phyloP scores from a whole-genome alignment of 805 yeast genomes.

The Yamadazyma takamatsuzukensis region DNA sequence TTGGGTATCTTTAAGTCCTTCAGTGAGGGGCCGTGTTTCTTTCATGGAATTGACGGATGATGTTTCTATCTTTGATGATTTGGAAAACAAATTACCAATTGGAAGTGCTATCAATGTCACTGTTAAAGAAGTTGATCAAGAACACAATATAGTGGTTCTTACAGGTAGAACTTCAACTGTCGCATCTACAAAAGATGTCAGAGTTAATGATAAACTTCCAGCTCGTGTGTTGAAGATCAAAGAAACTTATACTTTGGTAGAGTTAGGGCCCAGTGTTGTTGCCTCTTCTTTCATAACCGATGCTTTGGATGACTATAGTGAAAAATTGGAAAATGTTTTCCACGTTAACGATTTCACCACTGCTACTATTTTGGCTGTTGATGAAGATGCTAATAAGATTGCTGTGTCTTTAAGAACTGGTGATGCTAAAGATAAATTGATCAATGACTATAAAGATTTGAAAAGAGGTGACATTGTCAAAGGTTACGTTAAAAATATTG shows the following conservation, averaged over 20 bases:
- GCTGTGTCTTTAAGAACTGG: slow-evolving; percentile 58
- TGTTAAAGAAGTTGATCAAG: slow-evolving; percentile 52
- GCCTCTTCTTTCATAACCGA: slow-evolving; percentile 74
- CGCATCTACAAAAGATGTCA: slow-evolving; percentile 44
- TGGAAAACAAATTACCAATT: slow-evolving; percentile 60
- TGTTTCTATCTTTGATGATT: slow-evolving; percentile 41
- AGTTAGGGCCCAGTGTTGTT: slow-evolving; percentile 57
- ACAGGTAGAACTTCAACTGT: slow-evolving; percentile 47
- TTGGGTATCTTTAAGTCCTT: slow-evolving; percentile 70
- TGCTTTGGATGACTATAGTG: slow-evolving; percentile 65
- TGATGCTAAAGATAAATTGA: slow-evolving; percentile 48
- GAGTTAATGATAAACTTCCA: slow-evolving; percentile 54
- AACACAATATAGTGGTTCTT: slow-evolving; percentile 47
- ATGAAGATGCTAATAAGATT: slow-evolving; percentile 47
- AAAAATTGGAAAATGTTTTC: slow-evolving; percentile 47
- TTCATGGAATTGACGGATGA: slow-evolving; percentile 61
- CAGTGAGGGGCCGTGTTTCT: slow-evolving; percentile 62
- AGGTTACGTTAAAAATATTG: slow-evolving; percentile 76
- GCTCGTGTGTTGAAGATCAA: slow-evolving; percentile 59
- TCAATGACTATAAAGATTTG: slow-evolving; percentile 50
- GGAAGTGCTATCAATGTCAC: slow-evolving; percentile 66
- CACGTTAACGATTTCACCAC: slow-evolving; percentile 50
- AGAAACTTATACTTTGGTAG: slow-evolving; percentile 61
- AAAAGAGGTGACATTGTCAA: slow-evolving; percentile 68
- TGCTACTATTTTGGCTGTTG: slow-evolving; percentile 52